Evolutionary conservation across 108 stramenopile genomes (phyloP).

Genomic region (Cyclostephanos tholiformis): DNA sequence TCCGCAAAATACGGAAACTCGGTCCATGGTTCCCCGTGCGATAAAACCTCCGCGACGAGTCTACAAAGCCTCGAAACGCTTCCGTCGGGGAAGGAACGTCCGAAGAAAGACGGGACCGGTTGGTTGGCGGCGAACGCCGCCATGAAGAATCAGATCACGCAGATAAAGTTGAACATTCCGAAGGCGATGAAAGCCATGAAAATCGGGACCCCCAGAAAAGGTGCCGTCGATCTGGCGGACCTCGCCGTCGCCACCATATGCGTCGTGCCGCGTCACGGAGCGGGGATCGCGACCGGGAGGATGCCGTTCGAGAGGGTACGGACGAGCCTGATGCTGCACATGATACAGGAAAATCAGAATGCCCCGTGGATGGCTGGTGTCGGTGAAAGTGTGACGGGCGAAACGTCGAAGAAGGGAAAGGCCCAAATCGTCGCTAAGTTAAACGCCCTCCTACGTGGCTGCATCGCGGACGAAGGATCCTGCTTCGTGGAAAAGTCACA

Average conservation of each 20-base stretch:
- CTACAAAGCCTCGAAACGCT: slow-evolving; percentile 3
- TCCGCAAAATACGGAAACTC: slow-evolving; percentile 10
- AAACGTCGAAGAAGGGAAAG: slow-evolving; percentile 18
- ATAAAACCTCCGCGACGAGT: slow-evolving; percentile 24
- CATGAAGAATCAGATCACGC: slow-evolving; percentile 37
- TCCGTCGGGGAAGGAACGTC: slow-evolving; percentile 9
- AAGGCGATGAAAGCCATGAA: slow-evolving; percentile 33
- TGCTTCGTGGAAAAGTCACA: slow-evolving; percentile 46
- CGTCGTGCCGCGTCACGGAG: slow-evolving; percentile 41
- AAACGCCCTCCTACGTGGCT: slow-evolving; percentile 27
- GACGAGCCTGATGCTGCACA: slow-evolving; percentile 49
- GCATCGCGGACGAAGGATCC: slow-evolving; percentile 24
- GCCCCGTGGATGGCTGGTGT: slow-evolving; percentile 17
- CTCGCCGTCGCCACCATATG: slow-evolving; percentile 44
- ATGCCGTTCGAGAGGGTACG: slow-evolving; percentile 46
- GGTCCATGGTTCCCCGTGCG: slow-evolving; percentile 22
- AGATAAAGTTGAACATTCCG: slow-evolving; percentile 37
- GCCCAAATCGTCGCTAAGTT: slow-evolving; percentile 26
- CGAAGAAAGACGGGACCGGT: slow-evolving; percentile 12
- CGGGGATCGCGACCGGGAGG: slow-evolving; percentile 37
- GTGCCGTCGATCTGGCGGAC: slow-evolving; percentile 33
- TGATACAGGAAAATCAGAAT: slow-evolving; percentile 43
- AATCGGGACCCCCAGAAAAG: slow-evolving; percentile 1
- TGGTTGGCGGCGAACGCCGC: slow-evolving; percentile 17
- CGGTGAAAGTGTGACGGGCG: slow-evolving; percentile 12